phyloP scores from a whole-genome alignment of 495 filamentous ascomycete genomes.

The Glonium stellatum region DNA sequence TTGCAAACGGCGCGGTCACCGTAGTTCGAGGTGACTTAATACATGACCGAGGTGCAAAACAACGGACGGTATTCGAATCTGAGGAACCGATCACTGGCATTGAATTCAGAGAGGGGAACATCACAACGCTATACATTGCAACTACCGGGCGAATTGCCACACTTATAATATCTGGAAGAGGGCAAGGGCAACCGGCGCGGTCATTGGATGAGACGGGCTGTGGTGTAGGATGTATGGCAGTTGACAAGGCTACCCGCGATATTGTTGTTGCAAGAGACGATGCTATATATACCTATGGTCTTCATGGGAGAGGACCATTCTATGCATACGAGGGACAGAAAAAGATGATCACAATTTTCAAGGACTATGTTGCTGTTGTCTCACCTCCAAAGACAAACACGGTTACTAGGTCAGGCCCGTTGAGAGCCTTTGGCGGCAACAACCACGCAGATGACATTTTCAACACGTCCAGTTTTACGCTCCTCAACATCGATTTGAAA shows the following conservation, averaged over 20 bases:
- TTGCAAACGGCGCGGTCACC: constrained; percentile 90
- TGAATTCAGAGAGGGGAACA: constrained; percentile 59
- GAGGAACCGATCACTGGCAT: constrained; percentile 94
- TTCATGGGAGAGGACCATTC: constrained; percentile 75
- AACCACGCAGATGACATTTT: constrained; percentile 64
- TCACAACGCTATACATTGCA: constrained; percentile 79
- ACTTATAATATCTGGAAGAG: constrained; percentile 74
- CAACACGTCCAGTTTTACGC: constrained; percentile 74
- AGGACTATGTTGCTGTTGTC: constrained; percentile 80
- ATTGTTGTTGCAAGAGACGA: constrained; percentile 88
- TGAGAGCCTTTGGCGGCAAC: constrained; percentile 58
- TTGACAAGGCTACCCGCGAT: constrained; percentile 70
- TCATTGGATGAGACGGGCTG: constrained; percentile 85
- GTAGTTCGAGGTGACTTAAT: constrained; percentile 91
- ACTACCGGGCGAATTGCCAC: constrained; percentile 87
- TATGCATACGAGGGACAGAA: constrained; percentile 89
- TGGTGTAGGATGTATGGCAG: constrained; percentile 85
- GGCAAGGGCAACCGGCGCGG: constrained; percentile 81
- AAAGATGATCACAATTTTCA: constrained; percentile 69
- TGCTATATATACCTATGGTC: constrained; percentile 87
- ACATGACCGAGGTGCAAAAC: constrained; percentile 91
- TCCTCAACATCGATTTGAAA: constrained; percentile 84
- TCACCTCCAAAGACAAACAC: constrained; percentile 67
- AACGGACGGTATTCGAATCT: constrained; percentile 92
- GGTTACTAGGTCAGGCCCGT: constrained; percentile 41